Percentiles rank a stretch among this genome's conserved stretches.
Conservation (phyloP, 176 grass and related monocot species). For the Cenchrus purpureus region DNA sequence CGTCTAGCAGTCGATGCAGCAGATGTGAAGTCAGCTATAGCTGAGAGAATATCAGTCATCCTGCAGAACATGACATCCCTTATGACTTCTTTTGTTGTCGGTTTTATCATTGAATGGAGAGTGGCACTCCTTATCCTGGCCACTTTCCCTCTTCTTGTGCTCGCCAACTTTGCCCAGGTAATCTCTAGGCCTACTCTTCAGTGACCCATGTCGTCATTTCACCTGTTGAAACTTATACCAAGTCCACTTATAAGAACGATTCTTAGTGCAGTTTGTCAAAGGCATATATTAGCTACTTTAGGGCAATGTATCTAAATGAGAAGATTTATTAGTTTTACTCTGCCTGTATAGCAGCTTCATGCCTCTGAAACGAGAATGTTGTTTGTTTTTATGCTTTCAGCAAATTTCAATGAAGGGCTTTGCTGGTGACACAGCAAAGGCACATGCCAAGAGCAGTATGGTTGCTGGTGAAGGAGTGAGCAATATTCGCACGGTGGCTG, state of each 20-base stretch:
- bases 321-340: not conserved
- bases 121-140: constrained; percentile 92
- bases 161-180: constrained; percentile 95
- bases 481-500: constrained; percentile 94
- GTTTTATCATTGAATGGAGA: constrained; percentile 93
- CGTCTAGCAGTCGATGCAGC: constrained; percentile 91
- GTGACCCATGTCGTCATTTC: not conserved
- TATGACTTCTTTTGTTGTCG: constrained; percentile 88
- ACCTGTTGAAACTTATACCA: not conserved
- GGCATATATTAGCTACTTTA: not conserved
- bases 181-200: constrained; percentile 18
- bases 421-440: constrained; percentile 90
- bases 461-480: constrained; percentile 90
- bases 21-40: constrained; percentile 90
- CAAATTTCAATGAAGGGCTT: constrained; percentile 99
- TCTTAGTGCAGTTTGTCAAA: not conserved
- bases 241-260: not conserved
- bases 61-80: constrained; percentile 94
- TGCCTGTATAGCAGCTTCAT: not conserved
- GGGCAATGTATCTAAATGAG: not conserved
- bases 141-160: constrained; percentile 95
- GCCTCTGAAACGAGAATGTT: constrained; percentile 19
- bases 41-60: constrained; percentile 95
- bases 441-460: constrained; percentile 96
- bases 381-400: constrained; percentile 48